Conservation (phyloP, 495 filamentous ascomycete species). For the Acidiella bohemica region DNA sequence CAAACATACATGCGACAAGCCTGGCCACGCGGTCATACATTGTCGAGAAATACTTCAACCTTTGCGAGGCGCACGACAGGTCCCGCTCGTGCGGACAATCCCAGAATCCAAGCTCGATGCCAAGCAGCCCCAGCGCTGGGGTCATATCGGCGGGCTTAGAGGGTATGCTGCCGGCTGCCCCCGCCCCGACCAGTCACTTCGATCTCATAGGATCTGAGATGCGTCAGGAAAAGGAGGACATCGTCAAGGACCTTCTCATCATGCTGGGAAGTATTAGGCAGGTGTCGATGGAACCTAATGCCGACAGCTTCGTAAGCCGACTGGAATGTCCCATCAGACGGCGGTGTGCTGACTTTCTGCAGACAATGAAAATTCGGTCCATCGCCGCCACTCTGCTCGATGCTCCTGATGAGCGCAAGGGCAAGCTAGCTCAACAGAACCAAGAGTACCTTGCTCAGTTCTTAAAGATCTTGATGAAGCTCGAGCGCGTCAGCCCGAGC, state of each 20-base stretch:
- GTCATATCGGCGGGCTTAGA: conserved; percentile 20
- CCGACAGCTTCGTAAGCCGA: conserved; percentile 47
- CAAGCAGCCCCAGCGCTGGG: conserved; percentile 19
- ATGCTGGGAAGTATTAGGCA: conserved; percentile 59
- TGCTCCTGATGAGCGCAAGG: conserved; percentile 43
- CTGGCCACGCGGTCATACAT: conserved; percentile 63
- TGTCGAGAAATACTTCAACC: conserved; percentile 67
- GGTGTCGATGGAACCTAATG: conserved; percentile 73
- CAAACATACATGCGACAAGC: conserved; percentile 65
- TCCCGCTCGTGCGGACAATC: conserved; percentile 6
- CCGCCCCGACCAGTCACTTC: conserved; percentile 7
- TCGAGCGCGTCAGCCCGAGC: conserved; percentile 43
- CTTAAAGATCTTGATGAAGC: conserved; percentile 53
- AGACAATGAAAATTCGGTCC: conserved; percentile 46
- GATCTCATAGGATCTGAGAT: conserved; percentile 39
- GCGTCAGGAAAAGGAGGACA: conserved; percentile 53
- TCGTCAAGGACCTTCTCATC: conserved; percentile 59
- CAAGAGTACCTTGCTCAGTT: conserved; percentile 55
- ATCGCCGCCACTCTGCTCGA: conserved; percentile 64
- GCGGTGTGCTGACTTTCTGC: conserved; percentile 43
- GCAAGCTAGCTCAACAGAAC: conserved; percentile 40
- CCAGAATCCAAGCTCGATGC: conserved; percentile 16
- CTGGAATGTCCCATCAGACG: no score
- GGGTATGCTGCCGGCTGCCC: conserved; percentile 17
- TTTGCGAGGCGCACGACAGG: conserved; percentile 40